These are phyloP conservation scores for Carallia pectinifolia DNA, from an alignment of 345 rosid genomes.

Conservation along the genomic window DNA sequence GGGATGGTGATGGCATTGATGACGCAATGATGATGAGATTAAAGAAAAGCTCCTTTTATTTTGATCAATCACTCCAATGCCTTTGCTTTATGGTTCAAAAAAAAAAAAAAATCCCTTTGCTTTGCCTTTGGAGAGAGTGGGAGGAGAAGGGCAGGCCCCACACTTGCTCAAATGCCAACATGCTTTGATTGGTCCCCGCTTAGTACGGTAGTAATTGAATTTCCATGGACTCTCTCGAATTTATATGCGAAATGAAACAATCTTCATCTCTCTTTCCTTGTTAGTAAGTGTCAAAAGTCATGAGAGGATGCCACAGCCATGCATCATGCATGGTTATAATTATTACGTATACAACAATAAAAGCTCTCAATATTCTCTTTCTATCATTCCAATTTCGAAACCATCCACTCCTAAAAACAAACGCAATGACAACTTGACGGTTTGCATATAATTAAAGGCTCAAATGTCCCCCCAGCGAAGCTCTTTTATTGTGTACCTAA, in stretches of 20 bases:
- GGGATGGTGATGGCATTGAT: constrained; percentile 40
- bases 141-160: constrained; percentile 6
- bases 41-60: constrained; percentile 13
- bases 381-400: neutral
- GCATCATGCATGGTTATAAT: constrained; percentile 55
- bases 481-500: no score
- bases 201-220: constrained; percentile 15
- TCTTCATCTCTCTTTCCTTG: constrained; percentile 9
- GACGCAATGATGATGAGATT: constrained; percentile 51
- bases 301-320: constrained; percentile 35
- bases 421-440: no score
- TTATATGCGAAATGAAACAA: constrained; percentile 16
- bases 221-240: constrained; percentile 15
- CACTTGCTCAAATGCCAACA: constrained; percentile 13
- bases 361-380: constrained; percentile 18
- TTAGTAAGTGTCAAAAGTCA: constrained; percentile 10
- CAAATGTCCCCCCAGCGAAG: no score
- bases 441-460: no score
- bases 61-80: neutral
- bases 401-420: no score
- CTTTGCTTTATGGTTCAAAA: no score
- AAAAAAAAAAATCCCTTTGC: no score
- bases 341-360: constrained; percentile 50
- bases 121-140: neutral
- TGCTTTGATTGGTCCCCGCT: constrained; percentile 22